These are phyloP conservation scores for Nitzschia sp. DNA, from an alignment of 108 stramenopile species.

Conservation along the genomic window DNA sequence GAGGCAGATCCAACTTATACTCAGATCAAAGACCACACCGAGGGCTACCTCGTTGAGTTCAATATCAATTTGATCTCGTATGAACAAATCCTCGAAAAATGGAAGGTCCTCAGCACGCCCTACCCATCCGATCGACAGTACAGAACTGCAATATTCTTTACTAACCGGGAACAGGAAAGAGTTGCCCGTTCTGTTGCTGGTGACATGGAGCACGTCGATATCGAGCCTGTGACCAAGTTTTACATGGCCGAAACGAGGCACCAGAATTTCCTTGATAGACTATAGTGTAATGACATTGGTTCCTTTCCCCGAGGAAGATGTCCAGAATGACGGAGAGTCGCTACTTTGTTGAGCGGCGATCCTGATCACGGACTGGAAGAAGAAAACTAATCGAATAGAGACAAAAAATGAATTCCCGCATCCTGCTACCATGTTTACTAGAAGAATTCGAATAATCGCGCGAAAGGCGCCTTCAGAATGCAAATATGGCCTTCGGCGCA, in stretches of 20 bases:
- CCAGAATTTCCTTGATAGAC: conserved; percentile 61
- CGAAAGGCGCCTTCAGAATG: too few species aligned
- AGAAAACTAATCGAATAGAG: too few species aligned
- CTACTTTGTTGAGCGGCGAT: too few species aligned
- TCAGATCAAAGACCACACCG: conserved; percentile 63
- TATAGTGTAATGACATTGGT: too few species aligned
- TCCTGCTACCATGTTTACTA: too few species aligned
- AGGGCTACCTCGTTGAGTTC: conserved; percentile 61
- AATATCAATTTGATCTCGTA: conserved; percentile 49
- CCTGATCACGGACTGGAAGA: not conserved
- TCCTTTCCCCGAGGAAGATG: too few species aligned
- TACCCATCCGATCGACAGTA: conserved; percentile 56
- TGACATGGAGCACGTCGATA: conserved; percentile 50
- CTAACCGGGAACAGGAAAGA: conserved; percentile 43
- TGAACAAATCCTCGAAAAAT: conserved; percentile 55
- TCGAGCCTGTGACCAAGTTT: conserved; percentile 56
- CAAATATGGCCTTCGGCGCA: too few species aligned
- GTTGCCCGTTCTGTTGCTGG: conserved; percentile 36
- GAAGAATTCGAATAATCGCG: too few species aligned
- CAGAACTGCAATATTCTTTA: conserved; percentile 59
- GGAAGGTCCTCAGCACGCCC: conserved; percentile 46
- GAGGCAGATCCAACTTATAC: conserved; percentile 56
- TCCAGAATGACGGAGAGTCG: conserved; percentile 7
- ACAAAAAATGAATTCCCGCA: too few species aligned
- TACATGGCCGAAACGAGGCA: conserved; percentile 70